A percentile compares a stretch with the other conserved stretches of the same genome.
Conservation (phyloP, 805 yeast species). For the Teunomyces barrocoloradensis region DNA sequence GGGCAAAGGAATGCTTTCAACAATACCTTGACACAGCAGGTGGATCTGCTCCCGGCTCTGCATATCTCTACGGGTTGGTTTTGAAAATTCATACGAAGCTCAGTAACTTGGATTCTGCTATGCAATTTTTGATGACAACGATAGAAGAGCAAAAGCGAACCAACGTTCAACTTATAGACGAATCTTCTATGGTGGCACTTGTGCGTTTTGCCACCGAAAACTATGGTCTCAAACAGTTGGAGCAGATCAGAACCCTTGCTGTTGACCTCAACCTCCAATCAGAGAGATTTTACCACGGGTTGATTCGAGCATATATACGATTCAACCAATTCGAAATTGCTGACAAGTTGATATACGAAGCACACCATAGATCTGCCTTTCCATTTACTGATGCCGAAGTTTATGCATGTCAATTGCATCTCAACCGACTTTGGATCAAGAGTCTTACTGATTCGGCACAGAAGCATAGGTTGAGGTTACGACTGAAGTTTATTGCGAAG, state of each 20-base stretch:
- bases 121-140: conserved; percentile 24
- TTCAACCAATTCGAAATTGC: conserved; percentile 33
- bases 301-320: conserved; percentile 28
- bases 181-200: conserved; percentile 15
- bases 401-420: conserved; percentile 26
- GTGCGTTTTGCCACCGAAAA: conserved; percentile 19
- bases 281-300: conserved; percentile 23
- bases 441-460: conserved; percentile 10
- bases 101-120: conserved; percentile 25
- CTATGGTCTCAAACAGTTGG: conserved; percentile 20
- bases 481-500: conserved; percentile 11
- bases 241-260: conserved; percentile 18
- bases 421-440: conserved; percentile 29
- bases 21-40: conserved; percentile 21
- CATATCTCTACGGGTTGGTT: conserved; percentile 25
- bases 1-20: conserved; percentile 30
- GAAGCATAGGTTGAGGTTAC: conserved; percentile 8
- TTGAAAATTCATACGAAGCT: conserved; percentile 25
- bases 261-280: conserved; percentile 15
- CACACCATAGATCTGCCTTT: conserved; percentile 25
- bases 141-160: conserved; percentile 14
- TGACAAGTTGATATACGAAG: conserved; percentile 27
- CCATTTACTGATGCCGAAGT: conserved; percentile 30
- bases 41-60: conserved; percentile 16
- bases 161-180: conserved; percentile 15